A percentile compares a stretch with the other conserved stretches of the same genome.
Conservation (phyloP, 768 basidiomycete genomes). For the Tylopilus subfusipes region DNA sequence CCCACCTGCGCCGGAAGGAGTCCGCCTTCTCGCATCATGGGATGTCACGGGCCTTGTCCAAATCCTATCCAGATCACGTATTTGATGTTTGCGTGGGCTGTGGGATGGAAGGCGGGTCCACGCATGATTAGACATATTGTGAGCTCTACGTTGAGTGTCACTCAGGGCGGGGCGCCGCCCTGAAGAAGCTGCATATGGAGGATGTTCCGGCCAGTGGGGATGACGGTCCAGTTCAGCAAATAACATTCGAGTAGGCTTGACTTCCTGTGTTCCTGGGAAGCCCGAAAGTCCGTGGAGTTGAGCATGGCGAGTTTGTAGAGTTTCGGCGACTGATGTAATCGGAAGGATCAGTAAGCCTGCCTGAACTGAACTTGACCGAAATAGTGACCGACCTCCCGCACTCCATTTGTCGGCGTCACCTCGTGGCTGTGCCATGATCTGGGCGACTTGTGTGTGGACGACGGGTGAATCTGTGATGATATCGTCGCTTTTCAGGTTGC, state of each 20-base stretch:
- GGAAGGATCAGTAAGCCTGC: constrained; percentile 5
- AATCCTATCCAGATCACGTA: constrained; percentile 22
- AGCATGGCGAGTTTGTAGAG: neutral
- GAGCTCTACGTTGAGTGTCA: constrained; percentile 5
- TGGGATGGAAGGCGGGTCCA: constrained; percentile 14
- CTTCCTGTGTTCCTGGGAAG: constrained; percentile 22
- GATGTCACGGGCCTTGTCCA: constrained; percentile 22
- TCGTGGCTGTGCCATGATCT: constrained; percentile 6
- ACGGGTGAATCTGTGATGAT: constrained; percentile 28
- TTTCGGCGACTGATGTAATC: constrained; percentile 12
- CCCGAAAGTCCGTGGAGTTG: constrained; percentile 27
- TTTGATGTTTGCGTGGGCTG: constrained; percentile 19
- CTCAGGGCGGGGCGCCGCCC: neutral
- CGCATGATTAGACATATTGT: constrained; percentile 12
- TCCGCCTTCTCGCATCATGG: constrained; percentile 29
- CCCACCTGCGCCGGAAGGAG: constrained; percentile 32
- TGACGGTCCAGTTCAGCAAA: constrained; percentile 6
- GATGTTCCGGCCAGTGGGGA: constrained; percentile 7
- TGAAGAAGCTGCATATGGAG: constrained; percentile 1
- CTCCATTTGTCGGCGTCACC: constrained; percentile 6
- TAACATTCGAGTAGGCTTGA: neutral
- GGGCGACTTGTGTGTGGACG: constrained; percentile 13
- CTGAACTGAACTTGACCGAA: constrained; percentile 5
- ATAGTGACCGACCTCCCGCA: constrained; percentile 13
- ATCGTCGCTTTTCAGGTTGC: constrained; percentile 2